These are phyloP conservation scores for Pyrenochaeta sp. DNA, from an alignment of 2,329 filamentous ascomycete genomes.

Conservation along the genomic window DNA sequence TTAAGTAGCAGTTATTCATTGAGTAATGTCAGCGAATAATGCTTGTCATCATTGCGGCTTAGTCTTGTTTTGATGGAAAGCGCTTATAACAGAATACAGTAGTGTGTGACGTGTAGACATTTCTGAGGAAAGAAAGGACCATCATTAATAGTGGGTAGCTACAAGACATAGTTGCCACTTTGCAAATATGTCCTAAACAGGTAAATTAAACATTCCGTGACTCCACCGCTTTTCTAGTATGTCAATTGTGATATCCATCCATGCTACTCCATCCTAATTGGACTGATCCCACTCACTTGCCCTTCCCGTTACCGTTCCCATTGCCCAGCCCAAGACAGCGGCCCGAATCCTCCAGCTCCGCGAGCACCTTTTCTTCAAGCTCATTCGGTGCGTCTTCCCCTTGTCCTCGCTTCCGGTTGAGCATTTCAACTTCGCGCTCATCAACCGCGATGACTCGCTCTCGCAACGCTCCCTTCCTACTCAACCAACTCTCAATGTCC, in stretches of 20 bases:
- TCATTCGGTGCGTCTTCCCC: slow-evolving; percentile 55
- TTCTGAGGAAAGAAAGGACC: background rate
- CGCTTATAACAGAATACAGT: background rate
- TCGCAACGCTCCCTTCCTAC: slow-evolving; percentile 71
- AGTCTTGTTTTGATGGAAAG: background rate
- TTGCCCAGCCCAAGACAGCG: slow-evolving; percentile 47
- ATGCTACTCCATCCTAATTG: background rate
- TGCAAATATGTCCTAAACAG: background rate
- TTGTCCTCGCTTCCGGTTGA: slow-evolving; percentile 45
- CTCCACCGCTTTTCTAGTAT: slow-evolving; percentile 13
- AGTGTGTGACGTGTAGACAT: no score
- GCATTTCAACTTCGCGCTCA: slow-evolving; percentile 73
- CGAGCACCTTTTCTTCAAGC: slow-evolving; percentile 78
- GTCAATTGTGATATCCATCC: background rate
- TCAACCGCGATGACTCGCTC: slow-evolving; percentile 78
- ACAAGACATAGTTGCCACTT: background rate
- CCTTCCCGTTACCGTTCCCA: slow-evolving; percentile 17
- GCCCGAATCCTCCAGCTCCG: slow-evolving; percentile 44
- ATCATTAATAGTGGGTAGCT: background rate
- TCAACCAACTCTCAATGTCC: slow-evolving; percentile 84
- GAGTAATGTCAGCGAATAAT: background rate
- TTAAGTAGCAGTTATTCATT: no score
- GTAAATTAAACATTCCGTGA: slow-evolving; percentile 3
- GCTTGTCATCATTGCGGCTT: no score
- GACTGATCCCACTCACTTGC: slow-evolving; percentile 4